Evolutionary conservation across 2,329 filamentous ascomycete genomes (phyloP), one percentile per base, ranked within the genome.

Genomic region (Calycina herbarum): DNA sequence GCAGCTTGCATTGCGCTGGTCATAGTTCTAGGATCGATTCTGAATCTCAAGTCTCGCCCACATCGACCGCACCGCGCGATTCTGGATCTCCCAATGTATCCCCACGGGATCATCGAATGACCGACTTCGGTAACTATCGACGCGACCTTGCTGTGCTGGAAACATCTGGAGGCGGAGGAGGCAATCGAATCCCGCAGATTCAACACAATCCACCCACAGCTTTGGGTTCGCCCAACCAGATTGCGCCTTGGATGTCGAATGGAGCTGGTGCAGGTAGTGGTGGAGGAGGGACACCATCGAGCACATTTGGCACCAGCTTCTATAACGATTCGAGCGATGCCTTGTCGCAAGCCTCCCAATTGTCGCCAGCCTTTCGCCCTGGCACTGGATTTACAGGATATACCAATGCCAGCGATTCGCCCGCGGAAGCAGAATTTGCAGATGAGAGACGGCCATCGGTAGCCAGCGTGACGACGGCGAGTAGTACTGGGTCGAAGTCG

Each of bases 371-470:
- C 63, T 88, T 90, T 73, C 85, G 89, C 48, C 83, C 86, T 2
- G 81, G 83, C 45, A 75, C 74, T n/a, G 71, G 71, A 17, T 62
- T 75, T 33, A 75, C 74, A 8, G 83, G 81, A 67, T 82, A 82
- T 61, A 82, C 80, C 38, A 81, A 81, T 17, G 79, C 79, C 61
- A 80, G 83, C 71, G 89, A 91, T 61, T 86, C 86, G 3, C 82
- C 86, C 8, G 88, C 90, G 62, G 78, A 80, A 54, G 79, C 85
- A 57, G 89, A 85, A 73, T 87, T 85, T 73, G 81, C 82, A 67
- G 91, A 96, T 74, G 90, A 91, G 72, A 84, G 95, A 68, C 86
- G 94, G 60, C 94, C 94, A 1, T 98, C 95, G 3, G 85, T 93
- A 61, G 93, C 93, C 48, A 97, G 94, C 78, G 88, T 94, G 69